phyloP scores from a whole-genome alignment of 2,329 filamentous ascomycete genomes.

The Colletotrichum karsti region DNA sequence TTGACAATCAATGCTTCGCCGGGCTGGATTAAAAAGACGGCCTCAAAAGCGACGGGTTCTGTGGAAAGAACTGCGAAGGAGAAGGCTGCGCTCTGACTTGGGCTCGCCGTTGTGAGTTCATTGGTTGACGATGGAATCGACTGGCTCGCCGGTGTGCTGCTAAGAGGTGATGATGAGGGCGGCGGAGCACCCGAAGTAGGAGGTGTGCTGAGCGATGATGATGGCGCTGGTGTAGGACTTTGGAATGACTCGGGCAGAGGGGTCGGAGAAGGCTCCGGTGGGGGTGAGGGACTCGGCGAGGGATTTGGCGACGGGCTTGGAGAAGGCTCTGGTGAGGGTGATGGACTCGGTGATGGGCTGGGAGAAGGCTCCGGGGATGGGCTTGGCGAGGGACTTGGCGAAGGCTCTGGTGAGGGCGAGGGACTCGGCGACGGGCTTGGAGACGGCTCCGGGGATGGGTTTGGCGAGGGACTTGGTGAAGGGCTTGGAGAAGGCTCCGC shows the following conservation, averaged over 20 bases:
- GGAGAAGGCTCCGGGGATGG: neutral
- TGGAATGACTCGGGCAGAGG: neutral
- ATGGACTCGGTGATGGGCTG: neutral
- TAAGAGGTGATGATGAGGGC: neutral
- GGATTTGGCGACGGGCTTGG: neutral
- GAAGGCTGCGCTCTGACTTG: neutral
- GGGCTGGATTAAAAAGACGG: neutral
- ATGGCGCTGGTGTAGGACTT: neutral
- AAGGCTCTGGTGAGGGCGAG: neutral
- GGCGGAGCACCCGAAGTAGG: neutral
- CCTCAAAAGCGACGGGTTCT: neutral
- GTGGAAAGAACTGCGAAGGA: neutral
- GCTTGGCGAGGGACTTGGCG: neutral
- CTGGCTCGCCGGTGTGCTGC: neutral
- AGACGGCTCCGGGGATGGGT: neutral
- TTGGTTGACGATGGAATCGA: neutral
- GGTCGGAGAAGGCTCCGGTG: neutral
- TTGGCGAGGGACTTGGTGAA: neutral
- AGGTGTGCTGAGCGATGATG: neutral
- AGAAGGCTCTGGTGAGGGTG: neutral
- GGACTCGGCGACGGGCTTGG: neutral
- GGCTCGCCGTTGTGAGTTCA: neutral
- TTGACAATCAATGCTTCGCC: neutral
- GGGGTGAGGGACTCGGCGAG: neutral
- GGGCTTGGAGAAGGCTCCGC: neutral